A percentile compares a stretch with the other conserved stretches of the same genome.
Evolutionary conservation across 78 protist genomes (phyloP).

Genomic region (Parvularia atlantis): DNA sequence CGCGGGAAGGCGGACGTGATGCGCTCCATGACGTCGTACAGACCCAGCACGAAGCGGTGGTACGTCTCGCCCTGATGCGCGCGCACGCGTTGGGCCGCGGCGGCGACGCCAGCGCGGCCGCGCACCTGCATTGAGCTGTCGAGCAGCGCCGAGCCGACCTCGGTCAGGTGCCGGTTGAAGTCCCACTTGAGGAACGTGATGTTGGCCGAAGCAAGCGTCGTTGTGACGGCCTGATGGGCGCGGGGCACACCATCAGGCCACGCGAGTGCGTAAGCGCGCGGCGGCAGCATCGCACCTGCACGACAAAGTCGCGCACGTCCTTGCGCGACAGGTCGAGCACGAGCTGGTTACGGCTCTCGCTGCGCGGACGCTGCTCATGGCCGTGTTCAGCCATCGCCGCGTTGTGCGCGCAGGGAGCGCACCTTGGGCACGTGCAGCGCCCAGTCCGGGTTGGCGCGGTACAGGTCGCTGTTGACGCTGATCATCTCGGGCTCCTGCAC

Average conservation of each 20-base stretch:
- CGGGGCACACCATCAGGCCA: not conserved
- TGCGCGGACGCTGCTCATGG: not conserved
- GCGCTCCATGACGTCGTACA: slow-evolving; percentile 5
- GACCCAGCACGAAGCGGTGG: slow-evolving; percentile 6
- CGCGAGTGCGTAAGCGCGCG: too few relatives aligned
- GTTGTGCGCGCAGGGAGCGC: too few relatives aligned
- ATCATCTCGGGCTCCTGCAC: slow-evolving; percentile 1
- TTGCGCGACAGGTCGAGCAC: not conserved
- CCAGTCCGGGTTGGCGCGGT: not conserved
- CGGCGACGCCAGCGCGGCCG: too few relatives aligned
- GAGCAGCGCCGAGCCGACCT: too few relatives aligned
- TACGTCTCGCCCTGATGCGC: slow-evolving; percentile 6
- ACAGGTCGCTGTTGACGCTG: not conserved
- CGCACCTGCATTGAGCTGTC: too few relatives aligned
- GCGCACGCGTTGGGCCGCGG: not conserved
- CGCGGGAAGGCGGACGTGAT: not conserved
- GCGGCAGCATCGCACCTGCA: too few relatives aligned
- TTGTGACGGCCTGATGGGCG: not conserved
- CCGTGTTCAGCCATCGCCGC: too few relatives aligned
- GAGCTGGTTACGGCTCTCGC: not conserved
- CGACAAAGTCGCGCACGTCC: not conserved
- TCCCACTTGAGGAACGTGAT: slow-evolving; percentile 16
- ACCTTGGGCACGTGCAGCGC: not conserved
- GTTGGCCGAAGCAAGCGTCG: too few relatives aligned
- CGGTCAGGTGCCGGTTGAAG: not conserved